These are phyloP conservation scores for Gryganskiella cystojenkinii DNA, from an alignment of 192 early-diverging fungal genomes.

Conservation along the genomic window DNA sequence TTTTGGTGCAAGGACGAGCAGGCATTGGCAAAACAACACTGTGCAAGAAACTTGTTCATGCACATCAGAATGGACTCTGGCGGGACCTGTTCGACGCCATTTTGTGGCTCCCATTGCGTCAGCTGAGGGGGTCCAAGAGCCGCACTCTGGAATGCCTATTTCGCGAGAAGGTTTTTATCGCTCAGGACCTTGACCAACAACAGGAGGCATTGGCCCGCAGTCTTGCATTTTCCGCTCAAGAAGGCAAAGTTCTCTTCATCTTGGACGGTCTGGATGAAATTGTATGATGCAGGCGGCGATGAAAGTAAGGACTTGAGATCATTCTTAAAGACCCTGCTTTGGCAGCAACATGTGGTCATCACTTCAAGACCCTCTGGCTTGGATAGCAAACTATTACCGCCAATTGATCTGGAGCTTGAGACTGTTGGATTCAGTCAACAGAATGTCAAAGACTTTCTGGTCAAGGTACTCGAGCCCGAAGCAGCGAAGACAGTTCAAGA, in stretches of 20 bases:
- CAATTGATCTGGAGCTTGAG: conserved; percentile 11
- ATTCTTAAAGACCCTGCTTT: not conserved
- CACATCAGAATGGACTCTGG: conserved; percentile 10
- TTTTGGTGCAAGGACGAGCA: conserved; percentile 28
- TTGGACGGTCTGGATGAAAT: conserved; percentile 29
- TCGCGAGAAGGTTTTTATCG: conserved; percentile 1
- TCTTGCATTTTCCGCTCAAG: not conserved
- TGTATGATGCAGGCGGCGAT: not conserved
- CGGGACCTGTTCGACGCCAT: conserved; percentile 13
- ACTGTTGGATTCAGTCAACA: conserved; percentile 18
- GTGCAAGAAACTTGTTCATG: conserved; percentile 24
- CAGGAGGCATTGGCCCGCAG: not conserved
- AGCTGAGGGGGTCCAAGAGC: not conserved
- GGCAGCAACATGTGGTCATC: conserved; percentile 2
- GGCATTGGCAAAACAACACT: conserved; percentile 34
- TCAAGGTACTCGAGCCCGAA: not conserved
- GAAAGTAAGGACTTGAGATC: not conserved
- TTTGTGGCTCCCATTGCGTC: conserved; percentile 25
- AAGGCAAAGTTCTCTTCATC: conserved; percentile 16
- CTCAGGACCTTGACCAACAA: not conserved
- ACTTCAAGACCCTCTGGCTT: conserved; percentile 10
- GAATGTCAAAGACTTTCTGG: conserved; percentile 3
- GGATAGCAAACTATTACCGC: not conserved
- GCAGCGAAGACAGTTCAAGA: conserved; percentile 6
- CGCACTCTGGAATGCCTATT: conserved; percentile 6